Percentiles rank a stretch among this genome's conserved stretches.
Evolutionary conservation across 257 asterid genomes (phyloP).

Genomic region (Solanum chiquidenum): DNA sequence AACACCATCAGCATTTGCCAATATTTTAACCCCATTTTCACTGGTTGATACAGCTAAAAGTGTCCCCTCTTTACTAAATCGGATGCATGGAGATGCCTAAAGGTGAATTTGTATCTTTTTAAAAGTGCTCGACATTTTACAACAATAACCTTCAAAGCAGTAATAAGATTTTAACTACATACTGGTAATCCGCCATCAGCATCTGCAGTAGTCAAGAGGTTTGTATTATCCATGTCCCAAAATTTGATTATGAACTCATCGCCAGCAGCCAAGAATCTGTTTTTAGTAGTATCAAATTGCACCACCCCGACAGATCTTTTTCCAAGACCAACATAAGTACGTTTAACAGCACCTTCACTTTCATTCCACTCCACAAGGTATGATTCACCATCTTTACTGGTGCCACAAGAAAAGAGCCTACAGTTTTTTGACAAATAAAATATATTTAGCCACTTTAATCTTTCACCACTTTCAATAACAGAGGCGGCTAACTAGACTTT

Average conservation of each 20-base stretch:
- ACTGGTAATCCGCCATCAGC: conserved; percentile 68
- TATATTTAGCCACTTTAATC: neutral
- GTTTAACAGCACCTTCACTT: conserved; percentile 47
- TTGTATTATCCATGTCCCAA: conserved; percentile 65
- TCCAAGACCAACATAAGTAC: conserved; percentile 46
- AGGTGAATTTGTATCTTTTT: neutral
- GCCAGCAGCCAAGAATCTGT: conserved; percentile 60
- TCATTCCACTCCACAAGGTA: conserved; percentile 64
- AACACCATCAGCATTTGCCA: conserved; percentile 46
- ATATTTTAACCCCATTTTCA: conserved; percentile 49
- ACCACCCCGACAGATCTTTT: conserved; percentile 42
- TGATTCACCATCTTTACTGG: conserved; percentile 52
- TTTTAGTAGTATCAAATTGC: conserved; percentile 56
- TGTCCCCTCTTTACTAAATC: conserved; percentile 52
- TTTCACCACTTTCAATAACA: neutral
- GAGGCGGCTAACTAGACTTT: neutral
- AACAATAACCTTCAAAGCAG: neutral
- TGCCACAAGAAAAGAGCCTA: conserved; percentile 69
- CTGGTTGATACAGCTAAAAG: conserved; percentile 60
- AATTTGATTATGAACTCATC: conserved; percentile 50
- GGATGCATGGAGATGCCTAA: conserved; percentile 63
- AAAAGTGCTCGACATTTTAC: neutral
- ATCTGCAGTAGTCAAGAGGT: conserved; percentile 27
- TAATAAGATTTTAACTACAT: conserved; percentile 4
- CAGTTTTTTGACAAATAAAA: neutral